phyloP scores from a whole-genome alignment of 768 basidiomycete genomes.

The Neoboletus brunneissimus region DNA sequence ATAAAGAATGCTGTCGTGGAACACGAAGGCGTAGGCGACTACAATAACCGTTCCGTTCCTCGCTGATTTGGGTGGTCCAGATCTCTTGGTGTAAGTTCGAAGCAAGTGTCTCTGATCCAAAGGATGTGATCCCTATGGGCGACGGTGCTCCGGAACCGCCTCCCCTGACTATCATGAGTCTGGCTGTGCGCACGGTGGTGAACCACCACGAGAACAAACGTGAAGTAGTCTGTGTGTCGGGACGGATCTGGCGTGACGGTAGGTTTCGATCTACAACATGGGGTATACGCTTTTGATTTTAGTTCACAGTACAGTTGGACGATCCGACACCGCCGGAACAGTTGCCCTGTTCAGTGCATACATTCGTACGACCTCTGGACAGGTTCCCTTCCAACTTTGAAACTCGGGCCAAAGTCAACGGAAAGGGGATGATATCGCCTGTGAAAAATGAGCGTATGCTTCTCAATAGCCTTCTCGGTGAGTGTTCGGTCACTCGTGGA shows the following conservation, averaged over 20 bases:
- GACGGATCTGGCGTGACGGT: slow-evolving; percentile 80
- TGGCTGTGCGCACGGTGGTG: slow-evolving; percentile 85
- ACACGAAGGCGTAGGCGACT: slow-evolving; percentile 66
- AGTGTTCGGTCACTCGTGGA: slow-evolving; percentile 12
- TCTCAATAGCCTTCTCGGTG: slow-evolving; percentile 77
- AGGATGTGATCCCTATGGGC: slow-evolving; percentile 80
- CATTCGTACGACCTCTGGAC: slow-evolving; percentile 87
- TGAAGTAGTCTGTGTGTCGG: slow-evolving; percentile 86
- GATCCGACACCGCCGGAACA: slow-evolving; percentile 89
- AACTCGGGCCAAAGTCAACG: slow-evolving; percentile 55
- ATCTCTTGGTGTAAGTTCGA: slow-evolving; percentile 98
- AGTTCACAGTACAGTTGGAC: slow-evolving; percentile 71
- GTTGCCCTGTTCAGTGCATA: slow-evolving; percentile 78
- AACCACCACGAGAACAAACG: slow-evolving; percentile 92
- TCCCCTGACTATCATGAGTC: slow-evolving; percentile 86
- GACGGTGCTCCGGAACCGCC: slow-evolving; percentile 79
- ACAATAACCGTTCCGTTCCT: background rate
- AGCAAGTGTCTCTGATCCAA: slow-evolving; percentile 77
- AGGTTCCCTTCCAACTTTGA: slow-evolving; percentile 86
- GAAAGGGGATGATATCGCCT: slow-evolving; percentile 67
- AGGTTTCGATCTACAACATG: slow-evolving; percentile 16
- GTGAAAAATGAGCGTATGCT: slow-evolving; percentile 83
- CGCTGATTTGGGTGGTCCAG: slow-evolving; percentile 39
- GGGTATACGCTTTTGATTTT: background rate
- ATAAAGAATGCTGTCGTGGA: slow-evolving; percentile 76